Percentiles rank a stretch among this genome's conserved stretches.
phyloP scores from a whole-genome alignment of 1,139 yeast species.

The Kluyveromyces sp. region DNA sequence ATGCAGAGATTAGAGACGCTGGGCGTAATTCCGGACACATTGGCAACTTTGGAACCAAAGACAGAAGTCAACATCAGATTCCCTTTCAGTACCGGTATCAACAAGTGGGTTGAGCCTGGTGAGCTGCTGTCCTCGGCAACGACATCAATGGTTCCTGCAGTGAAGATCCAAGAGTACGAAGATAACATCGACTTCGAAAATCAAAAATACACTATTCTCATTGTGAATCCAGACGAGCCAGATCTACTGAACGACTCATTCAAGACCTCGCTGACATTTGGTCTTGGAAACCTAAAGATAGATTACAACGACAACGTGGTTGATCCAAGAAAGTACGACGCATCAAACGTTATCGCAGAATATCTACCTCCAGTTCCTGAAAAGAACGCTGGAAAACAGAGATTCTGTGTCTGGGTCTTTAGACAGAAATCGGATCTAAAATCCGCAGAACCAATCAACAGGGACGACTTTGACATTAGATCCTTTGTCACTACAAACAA shows the following conservation, averaged over 20 bases:
- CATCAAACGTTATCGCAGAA: slow-evolving; percentile 35
- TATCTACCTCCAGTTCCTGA: slow-evolving; percentile 87
- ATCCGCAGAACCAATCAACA: slow-evolving; percentile 21
- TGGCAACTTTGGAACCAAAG: slow-evolving; percentile 81
- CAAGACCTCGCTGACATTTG: slow-evolving; percentile 72
- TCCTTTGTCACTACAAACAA: slow-evolving; percentile 48
- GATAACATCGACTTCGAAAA: slow-evolving; percentile 34
- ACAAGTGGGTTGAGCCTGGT: slow-evolving; percentile 77
- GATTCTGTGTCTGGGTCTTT: slow-evolving; percentile 87
- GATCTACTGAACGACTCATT: slow-evolving; percentile 63
- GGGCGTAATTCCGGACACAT: slow-evolving; percentile 83
- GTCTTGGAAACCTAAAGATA: slow-evolving; percentile 61
- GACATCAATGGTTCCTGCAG: slow-evolving; percentile 65
- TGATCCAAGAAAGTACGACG: slow-evolving; percentile 42
- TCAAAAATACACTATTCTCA: slow-evolving; percentile 60
- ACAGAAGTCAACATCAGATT: slow-evolving; percentile 73
- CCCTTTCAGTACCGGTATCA: slow-evolving; percentile 54
- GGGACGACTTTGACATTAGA: slow-evolving; percentile 65
- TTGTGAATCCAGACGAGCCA: slow-evolving; percentile 92
- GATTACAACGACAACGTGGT: slow-evolving; percentile 54
- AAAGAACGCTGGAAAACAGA: slow-evolving; percentile 73
- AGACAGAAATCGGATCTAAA: slow-evolving; percentile 44
- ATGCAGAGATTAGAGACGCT: slow-evolving; percentile 80
- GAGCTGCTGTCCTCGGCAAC: slow-evolving; percentile 62
- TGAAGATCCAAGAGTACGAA: slow-evolving; percentile 71